phyloP scores from a whole-genome alignment of 768 basidiomycete species.

The Suillus subalutaceus region DNA sequence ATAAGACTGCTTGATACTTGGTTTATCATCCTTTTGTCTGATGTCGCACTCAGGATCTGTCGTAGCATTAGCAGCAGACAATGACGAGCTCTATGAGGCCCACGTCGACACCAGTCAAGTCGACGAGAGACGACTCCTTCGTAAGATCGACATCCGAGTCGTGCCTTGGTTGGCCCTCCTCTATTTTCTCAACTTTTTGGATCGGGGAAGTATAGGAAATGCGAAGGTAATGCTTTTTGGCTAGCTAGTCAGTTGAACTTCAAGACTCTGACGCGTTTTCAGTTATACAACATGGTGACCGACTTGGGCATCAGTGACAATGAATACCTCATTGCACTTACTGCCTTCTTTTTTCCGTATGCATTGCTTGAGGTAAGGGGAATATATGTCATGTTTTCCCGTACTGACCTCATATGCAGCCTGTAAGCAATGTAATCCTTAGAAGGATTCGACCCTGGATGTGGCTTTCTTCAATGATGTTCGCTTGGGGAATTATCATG shows the following conservation, averaged over 20 bases:
- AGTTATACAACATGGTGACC: constrained; percentile 62
- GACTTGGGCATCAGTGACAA: constrained; percentile 63
- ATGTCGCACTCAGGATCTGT: constrained; percentile 4
- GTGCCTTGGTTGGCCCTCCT: constrained; percentile 78
- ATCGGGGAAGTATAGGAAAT: constrained; percentile 68
- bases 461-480: constrained; percentile 54
- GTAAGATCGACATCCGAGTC: constrained; percentile 66
- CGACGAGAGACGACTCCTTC: constrained; percentile 54
- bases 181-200: constrained; percentile 75
- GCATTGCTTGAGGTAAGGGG: constrained; percentile 63
- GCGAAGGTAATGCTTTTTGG: constrained; percentile 52
- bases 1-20: not conserved
- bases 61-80: not conserved
- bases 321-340: constrained; percentile 69
- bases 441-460: constrained; percentile 64
- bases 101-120: constrained; percentile 55
- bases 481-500: constrained; percentile 46
- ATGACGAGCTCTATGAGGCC: constrained; percentile 41
- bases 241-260: not conserved
- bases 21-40: not conserved
- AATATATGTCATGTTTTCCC: not conserved
- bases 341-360: constrained; percentile 79
- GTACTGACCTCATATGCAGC: constrained; percentile 37
- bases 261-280: not conserved
- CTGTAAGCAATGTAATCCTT: constrained; percentile 63